These are phyloP conservation scores for Brettanomyces custersianus DNA, from an alignment of 805 yeast species.

Conservation along the genomic window DNA sequence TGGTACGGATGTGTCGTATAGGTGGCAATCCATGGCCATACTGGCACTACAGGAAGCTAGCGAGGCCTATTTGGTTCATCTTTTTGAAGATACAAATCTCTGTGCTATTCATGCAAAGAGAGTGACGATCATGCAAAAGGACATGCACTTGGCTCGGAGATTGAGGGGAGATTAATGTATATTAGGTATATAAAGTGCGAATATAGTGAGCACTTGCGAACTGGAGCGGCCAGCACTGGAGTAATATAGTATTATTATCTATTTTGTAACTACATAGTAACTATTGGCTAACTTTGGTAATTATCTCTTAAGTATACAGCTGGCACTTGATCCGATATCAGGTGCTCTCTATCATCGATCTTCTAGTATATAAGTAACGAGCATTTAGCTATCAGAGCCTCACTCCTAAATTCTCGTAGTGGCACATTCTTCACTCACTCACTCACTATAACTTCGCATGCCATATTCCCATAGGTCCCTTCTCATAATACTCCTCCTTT, in stretches of 20 bases:
- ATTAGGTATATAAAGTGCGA: too few relatives aligned
- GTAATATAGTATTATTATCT: background rate
- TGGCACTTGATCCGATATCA: too few relatives aligned
- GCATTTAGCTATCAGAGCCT: too few relatives aligned
- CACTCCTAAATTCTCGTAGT: too few relatives aligned
- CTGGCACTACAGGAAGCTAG: slow-evolving; percentile 75
- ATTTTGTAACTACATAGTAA: too few relatives aligned
- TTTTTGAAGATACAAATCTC: slow-evolving; percentile 69
- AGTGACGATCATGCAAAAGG: slow-evolving; percentile 81
- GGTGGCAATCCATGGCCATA: slow-evolving; percentile 76
- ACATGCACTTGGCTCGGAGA: slow-evolving; percentile 71
- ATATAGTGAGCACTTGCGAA: background rate
- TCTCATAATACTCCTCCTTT: slow-evolving; percentile 61
- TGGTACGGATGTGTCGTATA: slow-evolving; percentile 45
- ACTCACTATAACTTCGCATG: slow-evolving; percentile 19
- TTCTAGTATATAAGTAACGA: too few relatives aligned
- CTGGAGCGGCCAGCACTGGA: background rate
- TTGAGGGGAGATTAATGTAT: slow-evolving; percentile 44
- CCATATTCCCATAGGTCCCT: slow-evolving; percentile 83
- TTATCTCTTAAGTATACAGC: too few relatives aligned
- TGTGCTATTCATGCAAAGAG: slow-evolving; percentile 75
- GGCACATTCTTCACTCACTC: background rate
- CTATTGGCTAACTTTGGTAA: too few relatives aligned
- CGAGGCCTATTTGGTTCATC: slow-evolving; percentile 66
- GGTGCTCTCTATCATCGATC: too few relatives aligned